Evolutionary conservation across 1,284 basidiomycete genomes (phyloP), one percentile per base, ranked within the genome.

Genomic region (Heliocybe sulcata): DNA sequence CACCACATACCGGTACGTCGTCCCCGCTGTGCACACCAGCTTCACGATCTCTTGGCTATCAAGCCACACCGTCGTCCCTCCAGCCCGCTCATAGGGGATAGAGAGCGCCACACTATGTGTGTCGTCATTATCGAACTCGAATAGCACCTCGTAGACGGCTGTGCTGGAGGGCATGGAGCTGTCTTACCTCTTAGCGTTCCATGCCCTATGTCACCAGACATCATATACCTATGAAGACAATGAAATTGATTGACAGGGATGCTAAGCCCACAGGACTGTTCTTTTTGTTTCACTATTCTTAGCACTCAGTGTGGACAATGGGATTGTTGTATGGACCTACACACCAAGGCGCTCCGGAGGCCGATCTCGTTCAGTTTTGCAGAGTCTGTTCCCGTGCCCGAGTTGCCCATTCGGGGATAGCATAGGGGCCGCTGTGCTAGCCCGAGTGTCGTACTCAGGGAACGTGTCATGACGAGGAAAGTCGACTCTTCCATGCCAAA

Each of bases 151-250:
- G 66, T 76, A 79, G 27, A 76, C 70, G 27, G 70, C 59, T 23
- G 76, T 80, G 63, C 71, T 75, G 48, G 76, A 75, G 49, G 78
- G 79, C 72, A 77, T 77, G 55, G 62, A 62, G n/a, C n/a, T n/a
- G 55, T 42, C 16, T n/a, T 20, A 42, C 12, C 38, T 42, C 16
- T 3, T 9, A 4, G 29, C n/a, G 38, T 3, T 42, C 12, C 16
- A 35, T 16, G 16, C 16, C 33, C 16, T 16, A 42, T n/a, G 38
- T 6, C n/a, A 20, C 29, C 19, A 42, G 38, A 16, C n/a, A 42
- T 42, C n/a, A 42, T n/a, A n/a, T 16, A 16, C 6, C 6, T 8
- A 42, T 6, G 38, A 42, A 42, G n/a, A 42, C 38, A 42, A 42
- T 42, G 38, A 20, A 20, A n/a, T n/a, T n/a, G n/a, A n/a, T n/a